phyloP scores from a whole-genome alignment of 768 basidiomycete genomes.

The Lactarius indigo region DNA sequence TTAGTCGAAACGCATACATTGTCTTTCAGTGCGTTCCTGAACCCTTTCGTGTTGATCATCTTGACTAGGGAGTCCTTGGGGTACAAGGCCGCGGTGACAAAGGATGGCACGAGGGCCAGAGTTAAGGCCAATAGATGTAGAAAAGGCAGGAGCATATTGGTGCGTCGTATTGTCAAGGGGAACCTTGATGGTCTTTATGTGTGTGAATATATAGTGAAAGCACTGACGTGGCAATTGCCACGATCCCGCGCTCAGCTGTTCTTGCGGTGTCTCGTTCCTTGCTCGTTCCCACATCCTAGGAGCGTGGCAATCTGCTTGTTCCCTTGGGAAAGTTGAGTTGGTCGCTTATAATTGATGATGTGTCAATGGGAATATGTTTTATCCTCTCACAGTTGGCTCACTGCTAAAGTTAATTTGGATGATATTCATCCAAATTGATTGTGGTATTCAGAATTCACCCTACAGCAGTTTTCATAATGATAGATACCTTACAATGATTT shows the following conservation, averaged over 20 bases:
- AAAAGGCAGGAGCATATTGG: neutral
- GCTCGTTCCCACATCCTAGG: neutral
- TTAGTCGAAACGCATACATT: constrained; percentile 53
- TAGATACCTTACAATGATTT: no score
- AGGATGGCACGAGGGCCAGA: constrained; percentile 41
- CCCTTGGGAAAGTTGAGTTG: no score
- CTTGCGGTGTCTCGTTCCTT: neutral
- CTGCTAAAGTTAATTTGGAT: no score
- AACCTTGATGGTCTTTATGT: neutral
- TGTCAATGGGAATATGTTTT: no score
- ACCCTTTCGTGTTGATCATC: constrained; percentile 65
- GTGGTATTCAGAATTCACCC: no score
- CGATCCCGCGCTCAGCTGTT: neutral
- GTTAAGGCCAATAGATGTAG: constrained; percentile 34
- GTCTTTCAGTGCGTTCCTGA: constrained; percentile 66
- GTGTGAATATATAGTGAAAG: neutral
- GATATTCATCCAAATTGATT: no score
- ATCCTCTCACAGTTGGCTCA: no score
- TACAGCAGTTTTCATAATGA: no score
- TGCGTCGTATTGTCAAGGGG: neutral
- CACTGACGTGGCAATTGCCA: neutral
- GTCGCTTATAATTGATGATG: no score
- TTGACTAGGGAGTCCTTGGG: constrained; percentile 52
- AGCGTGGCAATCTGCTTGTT: no score
- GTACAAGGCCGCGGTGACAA: constrained; percentile 50